These are phyloP conservation scores for Aspergillus sclerotialis DNA, from an alignment of 2,329 filamentous ascomycete genomes.

Conservation along the genomic window DNA sequence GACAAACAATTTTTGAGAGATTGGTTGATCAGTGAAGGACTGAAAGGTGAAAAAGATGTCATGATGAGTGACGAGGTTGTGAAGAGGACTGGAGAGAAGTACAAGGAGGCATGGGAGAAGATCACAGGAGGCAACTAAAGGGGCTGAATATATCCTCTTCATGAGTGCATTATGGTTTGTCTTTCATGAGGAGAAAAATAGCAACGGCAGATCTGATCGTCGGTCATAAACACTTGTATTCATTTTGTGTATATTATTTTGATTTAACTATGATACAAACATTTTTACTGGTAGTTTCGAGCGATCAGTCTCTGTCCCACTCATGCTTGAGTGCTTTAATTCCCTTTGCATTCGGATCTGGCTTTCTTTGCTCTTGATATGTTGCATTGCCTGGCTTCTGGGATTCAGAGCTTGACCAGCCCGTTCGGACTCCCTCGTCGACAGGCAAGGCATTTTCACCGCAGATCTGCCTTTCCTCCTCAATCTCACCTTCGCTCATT, in stretches of 20 bases:
- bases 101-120: constrained; percentile 66
- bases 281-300: neutral
- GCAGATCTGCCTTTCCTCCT: constrained; percentile 35
- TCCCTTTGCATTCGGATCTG: constrained; percentile 21
- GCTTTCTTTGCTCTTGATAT: constrained; percentile 6
- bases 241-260: constrained; percentile 4
- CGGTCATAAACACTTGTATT: constrained; percentile 3
- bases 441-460: constrained; percentile 31
- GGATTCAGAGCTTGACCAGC: constrained; percentile 13
- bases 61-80: constrained; percentile 66
- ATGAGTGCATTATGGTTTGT: constrained; percentile 8
- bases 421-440: constrained; percentile 26
- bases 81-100: constrained; percentile 62
- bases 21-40: constrained; percentile 66
- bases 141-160: neutral
- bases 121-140: constrained; percentile 52
- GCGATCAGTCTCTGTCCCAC: constrained; percentile 18
- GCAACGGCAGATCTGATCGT: too few species aligned
- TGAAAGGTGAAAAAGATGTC: constrained; percentile 70
- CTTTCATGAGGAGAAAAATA: constrained; percentile 9
- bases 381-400: constrained; percentile 4
- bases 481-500: constrained; percentile 32
- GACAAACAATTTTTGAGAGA: constrained; percentile 83
- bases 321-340: constrained; percentile 29
- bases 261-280: neutral